Evolutionary conservation across 495 filamentous ascomycete species (phyloP), one percentile per base, ranked within the genome.

Genomic region (Acidomyces sp.): DNA sequence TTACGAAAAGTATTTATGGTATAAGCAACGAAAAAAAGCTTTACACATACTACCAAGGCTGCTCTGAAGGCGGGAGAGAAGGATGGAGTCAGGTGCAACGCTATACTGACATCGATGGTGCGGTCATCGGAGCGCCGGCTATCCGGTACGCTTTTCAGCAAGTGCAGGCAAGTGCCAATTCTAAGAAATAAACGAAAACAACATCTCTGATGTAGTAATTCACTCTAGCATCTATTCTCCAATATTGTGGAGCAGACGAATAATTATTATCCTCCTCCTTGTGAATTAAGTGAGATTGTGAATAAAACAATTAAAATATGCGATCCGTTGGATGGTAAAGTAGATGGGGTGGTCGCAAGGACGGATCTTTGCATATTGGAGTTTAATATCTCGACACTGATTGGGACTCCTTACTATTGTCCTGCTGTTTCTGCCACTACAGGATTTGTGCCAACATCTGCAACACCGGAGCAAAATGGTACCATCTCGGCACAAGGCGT

Each of bases 21-120:
- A 42, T 57, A 15, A 19, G 39, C 1, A 42, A 40, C 4, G 46
- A 39, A 0, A 52, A 53, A 1, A 70, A 69, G 55, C 38, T 70
- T 1, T 73, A 71, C 45, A 55, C 65, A 3, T 73, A 71, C 45
- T 73, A 63, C 37, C 63, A 71, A 30, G 67, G 67, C 0, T 73
- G 69, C 48, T 68, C 64, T 1, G 67, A 71, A 22, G 69, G 69
- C 3, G 69, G 69, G 2, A 56, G 67, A n/a, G 64, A 70, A 33
- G 69, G 69, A 2, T 61, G 50, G 63, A 68, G 62, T 48, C 68
- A 72, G 45, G 55, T 70, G 16, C 69, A 74, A 50, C 67, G 68
- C 15, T 73, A 58, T 42, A 65, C 56, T 0, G 60, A 64, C 6
- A 71, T 64, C 16, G 71, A 74, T 41, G 71, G 69, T 24, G 62